A percentile compares a stretch with the other conserved stretches of the same genome.
These are phyloP conservation scores for Talaromyces trachyspermus DNA, from an alignment of 495 filamentous ascomycete genomes.

Conservation along the genomic window DNA sequence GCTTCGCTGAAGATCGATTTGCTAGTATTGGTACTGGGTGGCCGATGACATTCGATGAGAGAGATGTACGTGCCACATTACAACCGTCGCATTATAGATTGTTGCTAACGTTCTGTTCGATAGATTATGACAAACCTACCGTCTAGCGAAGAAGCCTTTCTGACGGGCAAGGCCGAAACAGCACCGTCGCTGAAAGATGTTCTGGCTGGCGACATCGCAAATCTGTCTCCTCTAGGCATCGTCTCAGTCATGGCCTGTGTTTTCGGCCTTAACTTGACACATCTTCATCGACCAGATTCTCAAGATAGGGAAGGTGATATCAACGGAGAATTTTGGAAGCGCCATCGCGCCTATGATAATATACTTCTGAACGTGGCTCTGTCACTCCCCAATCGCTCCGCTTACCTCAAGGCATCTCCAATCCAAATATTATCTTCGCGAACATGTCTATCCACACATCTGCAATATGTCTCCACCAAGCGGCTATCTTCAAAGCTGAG, in stretches of 20 bases:
- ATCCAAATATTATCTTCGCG: conserved; percentile 86
- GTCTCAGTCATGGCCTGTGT: conserved; percentile 78
- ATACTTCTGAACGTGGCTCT: conserved; percentile 81
- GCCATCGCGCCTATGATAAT: conserved; percentile 83
- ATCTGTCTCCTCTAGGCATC: conserved; percentile 71
- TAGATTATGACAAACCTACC: conserved; percentile 81
- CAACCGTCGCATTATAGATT: not conserved
- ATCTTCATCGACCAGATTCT: conserved; percentile 82
- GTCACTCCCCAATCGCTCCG: conserved; percentile 72
- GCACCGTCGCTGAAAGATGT: conserved; percentile 64
- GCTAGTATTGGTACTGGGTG: conserved; percentile 96
- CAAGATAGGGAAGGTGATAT: conserved; percentile 82
- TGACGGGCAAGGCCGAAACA: conserved; percentile 64
- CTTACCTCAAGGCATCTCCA: conserved; percentile 64
- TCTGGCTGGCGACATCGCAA: conserved; percentile 63
- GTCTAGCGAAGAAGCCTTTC: conserved; percentile 77
- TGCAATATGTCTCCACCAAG: conserved; percentile 94
- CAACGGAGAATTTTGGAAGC: conserved; percentile 93
- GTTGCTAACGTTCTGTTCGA: not conserved
- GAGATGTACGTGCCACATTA: conserved; percentile 51
- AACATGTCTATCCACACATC: conserved; percentile 98
- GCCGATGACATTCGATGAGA: conserved; percentile 91
- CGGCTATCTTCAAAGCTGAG: conserved; percentile 94
- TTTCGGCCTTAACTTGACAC: conserved; percentile 89
- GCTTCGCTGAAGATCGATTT: conserved; percentile 82